Evolutionary conservation across 1,284 basidiomycete genomes (phyloP), one percentile per base, ranked within the genome.

Genomic region (Leucoagaricus sp.): DNA sequence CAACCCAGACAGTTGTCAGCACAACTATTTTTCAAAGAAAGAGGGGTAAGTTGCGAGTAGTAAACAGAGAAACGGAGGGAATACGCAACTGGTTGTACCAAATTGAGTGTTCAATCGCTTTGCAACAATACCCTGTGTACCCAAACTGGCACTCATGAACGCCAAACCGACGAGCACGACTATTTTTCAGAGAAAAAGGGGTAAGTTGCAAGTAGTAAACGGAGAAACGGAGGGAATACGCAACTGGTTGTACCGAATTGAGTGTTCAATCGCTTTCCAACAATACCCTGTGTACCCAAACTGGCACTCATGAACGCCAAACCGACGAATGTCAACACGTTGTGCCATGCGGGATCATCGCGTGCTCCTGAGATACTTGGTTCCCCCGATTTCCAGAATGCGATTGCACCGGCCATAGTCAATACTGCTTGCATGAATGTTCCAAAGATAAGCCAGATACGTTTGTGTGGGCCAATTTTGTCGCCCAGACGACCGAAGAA

Each of bases 1-100:
- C 91, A 56, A 92, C 90, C 91, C 91, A 94, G 19, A 91, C 85
- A 7, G 91, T 92, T 5, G 89, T 93, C 19, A 91, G 75, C 47
- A 86, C 84, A 55, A 86, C 85, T 83, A 41, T 3, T 31, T 23
- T n/a, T n/a, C n/a, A n/a, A n/a, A n/a, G n/a, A n/a, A n/a, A n/a
- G n/a, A n/a, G n/a, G n/a, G n/a, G n/a, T n/a, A n/a, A n/a, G n/a
- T n/a, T n/a, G 45, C 12, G n/a, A 57, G 12, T 46, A 17, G 38
- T 34, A 48, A 26, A 19, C 45, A 59, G 45, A 62, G 50, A 47
- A 51, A 60, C 64, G 41, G 65, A 64, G 64, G 45, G 54, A 49
- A 42, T 13, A 76, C 85, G 64, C 57, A 89, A n/a, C 87, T 83
- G 17, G 87, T 89, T 15, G 89, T 93, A 42, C 84, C 83, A 70